A percentile compares a stretch with the other conserved stretches of the same genome.
Conservation (phyloP, 345 rosid species). For the Angophora floribunda region DNA sequence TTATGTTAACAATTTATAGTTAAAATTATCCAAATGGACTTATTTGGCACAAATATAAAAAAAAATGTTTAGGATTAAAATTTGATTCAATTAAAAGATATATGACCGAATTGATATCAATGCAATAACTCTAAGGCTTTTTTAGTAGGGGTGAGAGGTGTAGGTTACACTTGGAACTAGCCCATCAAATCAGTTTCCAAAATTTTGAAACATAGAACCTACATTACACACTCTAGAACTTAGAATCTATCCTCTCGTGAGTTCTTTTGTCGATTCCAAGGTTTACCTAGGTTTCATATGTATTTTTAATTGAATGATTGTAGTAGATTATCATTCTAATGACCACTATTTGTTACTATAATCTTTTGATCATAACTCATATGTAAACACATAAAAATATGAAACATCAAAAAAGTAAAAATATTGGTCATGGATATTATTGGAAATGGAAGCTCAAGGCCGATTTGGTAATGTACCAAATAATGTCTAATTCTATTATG, state of each 20-base stretch:
- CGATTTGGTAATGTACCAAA: too few relatives aligned
- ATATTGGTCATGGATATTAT: rapidly evolving
- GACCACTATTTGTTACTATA: too few relatives aligned
- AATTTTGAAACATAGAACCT: too few relatives aligned
- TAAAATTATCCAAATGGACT: rapidly evolving
- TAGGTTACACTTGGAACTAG: background rate
- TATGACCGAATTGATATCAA: too few relatives aligned
- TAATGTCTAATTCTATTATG: too few relatives aligned
- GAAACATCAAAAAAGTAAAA: too few relatives aligned
- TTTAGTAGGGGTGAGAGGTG: background rate
- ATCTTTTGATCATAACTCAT: background rate
- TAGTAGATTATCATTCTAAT: too few relatives aligned
- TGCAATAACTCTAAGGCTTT: rapidly evolving
- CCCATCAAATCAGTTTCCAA: background rate
- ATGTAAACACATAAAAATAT: too few relatives aligned
- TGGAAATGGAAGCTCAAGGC: too few relatives aligned
- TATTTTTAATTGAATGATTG: too few relatives aligned
- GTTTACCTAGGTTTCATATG: background rate
- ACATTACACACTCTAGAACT: too few relatives aligned
- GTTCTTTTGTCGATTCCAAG: background rate
- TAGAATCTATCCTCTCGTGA: rapidly evolving
- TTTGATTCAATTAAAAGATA: rapidly evolving
- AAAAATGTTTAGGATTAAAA: rapidly evolving
- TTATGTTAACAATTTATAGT: rapidly evolving
- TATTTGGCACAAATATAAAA: rapidly evolving